Evolutionary conservation across 2,329 filamentous ascomycete species (phyloP), one percentile per base, ranked within the genome.

Genomic region (Diaporthe aspalathi): DNA sequence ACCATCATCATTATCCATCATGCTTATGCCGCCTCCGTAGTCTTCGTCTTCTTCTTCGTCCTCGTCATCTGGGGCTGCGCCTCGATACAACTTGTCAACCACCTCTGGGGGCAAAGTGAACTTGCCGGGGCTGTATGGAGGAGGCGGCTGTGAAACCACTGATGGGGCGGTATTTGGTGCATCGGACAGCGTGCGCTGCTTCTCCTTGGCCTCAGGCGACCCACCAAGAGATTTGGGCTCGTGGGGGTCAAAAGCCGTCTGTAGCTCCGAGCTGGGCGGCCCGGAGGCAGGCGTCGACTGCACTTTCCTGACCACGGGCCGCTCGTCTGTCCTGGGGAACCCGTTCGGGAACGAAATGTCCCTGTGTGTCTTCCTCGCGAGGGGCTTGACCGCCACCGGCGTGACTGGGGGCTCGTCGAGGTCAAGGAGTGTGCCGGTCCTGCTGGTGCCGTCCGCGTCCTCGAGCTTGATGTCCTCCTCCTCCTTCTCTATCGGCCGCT

Each of bases 401-500:
- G 50, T 57, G 16, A 54, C 53, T 2, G 71, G 60, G 12, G 72
- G 68, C 5, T 69, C 73, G 60, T 83, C 85, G 69, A 87, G 75
- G 47, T 83, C 81, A 67, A 88, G 83, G 12, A 88, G 75, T 17
- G 71, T 80, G 14, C 81, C 81, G 9, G 76, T 76, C 72, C 77
- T 74, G 6, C 76, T 65, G 5, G 53, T 77, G 32, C 74, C 77
- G 45, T 81, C 81, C 14, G 73, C 67, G 53, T 81, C 78, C 6
- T 75, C 77, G 47, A 81, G 74, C 68, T 78, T 73, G 27, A 84
- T 80, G 47, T 80, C 81, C 3, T 86, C 83, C 3, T 86, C 83
- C 71, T 89, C 87, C 74, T 84, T 86, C 74, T 86, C 85, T 60
- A 89, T 89, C 1, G 77, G 77, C 5, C 80, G 81, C 0, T 79